Percentiles rank a stretch among this genome's conserved stretches.
These are phyloP conservation scores for Golubevia pallescens DNA, from an alignment of 1,284 basidiomycete genomes.

Conservation along the genomic window DNA sequence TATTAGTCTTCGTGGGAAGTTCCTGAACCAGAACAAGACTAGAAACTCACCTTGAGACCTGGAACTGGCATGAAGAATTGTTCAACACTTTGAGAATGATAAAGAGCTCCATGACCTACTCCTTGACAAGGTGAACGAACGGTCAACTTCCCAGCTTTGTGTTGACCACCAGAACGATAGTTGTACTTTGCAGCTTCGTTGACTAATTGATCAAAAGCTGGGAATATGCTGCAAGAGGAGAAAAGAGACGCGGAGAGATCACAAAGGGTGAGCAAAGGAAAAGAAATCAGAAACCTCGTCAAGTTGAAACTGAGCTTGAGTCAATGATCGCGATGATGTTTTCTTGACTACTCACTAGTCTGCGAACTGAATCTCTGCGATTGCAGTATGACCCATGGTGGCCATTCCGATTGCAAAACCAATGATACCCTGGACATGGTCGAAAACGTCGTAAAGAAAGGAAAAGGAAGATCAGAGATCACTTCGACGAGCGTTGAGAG, in stretches of 20 bases:
- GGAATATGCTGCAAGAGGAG: constrained; percentile 13
- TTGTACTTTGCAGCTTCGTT: constrained; percentile 94
- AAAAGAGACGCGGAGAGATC: not conserved
- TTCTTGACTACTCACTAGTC: constrained; percentile 69
- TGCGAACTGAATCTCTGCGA: constrained; percentile 83
- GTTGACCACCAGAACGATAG: constrained; percentile 85
- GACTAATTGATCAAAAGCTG: constrained; percentile 72
- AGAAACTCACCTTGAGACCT: constrained; percentile 76
- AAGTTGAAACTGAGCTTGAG: constrained; percentile 60
- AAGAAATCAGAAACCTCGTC: constrained; percentile 73
- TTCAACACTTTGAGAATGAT: constrained; percentile 93
- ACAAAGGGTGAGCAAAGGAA: not conserved
- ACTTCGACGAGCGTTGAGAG: too few relatives aligned
- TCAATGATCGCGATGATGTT: constrained; percentile 70
- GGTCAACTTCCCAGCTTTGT: constrained; percentile 82
- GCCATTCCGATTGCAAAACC: constrained; percentile 92
- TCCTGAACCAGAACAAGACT: not conserved
- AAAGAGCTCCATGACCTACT: constrained; percentile 89
- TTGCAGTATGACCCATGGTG: constrained; percentile 89
- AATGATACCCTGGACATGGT: constrained; percentile 89
- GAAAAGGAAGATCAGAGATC: too few relatives aligned
- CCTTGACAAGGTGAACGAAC: constrained; percentile 86
- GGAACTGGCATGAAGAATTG: constrained; percentile 90
- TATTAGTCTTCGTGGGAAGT: not conserved
- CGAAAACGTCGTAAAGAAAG: too few relatives aligned